Percentiles rank a stretch among this genome's conserved stretches.
phyloP scores from a whole-genome alignment of 2,329 filamentous ascomycete species.

The Rachicladosporium sp. region DNA sequence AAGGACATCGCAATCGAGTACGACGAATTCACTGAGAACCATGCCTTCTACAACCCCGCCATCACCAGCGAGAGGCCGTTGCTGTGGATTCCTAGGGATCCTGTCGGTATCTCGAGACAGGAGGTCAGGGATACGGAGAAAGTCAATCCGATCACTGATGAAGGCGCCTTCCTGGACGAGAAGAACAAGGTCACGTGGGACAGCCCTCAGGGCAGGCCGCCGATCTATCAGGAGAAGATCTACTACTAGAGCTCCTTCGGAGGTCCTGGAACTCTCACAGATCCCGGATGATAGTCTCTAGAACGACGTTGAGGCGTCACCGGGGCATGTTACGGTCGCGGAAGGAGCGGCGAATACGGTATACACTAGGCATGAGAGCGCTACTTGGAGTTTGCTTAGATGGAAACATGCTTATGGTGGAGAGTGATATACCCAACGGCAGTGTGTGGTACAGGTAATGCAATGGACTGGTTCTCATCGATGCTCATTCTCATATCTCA shows the following conservation, averaged over 20 bases:
- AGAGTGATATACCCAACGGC: too few species aligned
- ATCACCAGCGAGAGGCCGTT: constrained; percentile 51
- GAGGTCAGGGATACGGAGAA: constrained; percentile 61
- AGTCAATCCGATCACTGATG: constrained; percentile 69
- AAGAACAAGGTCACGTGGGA: constrained; percentile 55
- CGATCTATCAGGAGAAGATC: constrained; percentile 47
- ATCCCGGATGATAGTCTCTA: too few species aligned
- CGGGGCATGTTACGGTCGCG: background rate
- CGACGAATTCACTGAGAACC: constrained; percentile 45
- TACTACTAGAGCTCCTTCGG: constrained; percentile 29
- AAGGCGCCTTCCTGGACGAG: constrained; percentile 57
- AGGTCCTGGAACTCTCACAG: background rate
- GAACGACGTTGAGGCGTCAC: too few species aligned
- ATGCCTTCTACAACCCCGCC: constrained; percentile 65
- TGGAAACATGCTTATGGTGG: background rate
- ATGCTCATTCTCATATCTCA: background rate
- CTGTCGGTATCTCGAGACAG: constrained; percentile 60
- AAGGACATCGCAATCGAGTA: constrained; percentile 47
- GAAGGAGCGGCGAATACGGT: background rate
- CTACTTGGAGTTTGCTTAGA: background rate
- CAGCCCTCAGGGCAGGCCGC: constrained; percentile 42
- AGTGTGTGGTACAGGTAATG: too few species aligned
- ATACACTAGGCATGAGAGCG: background rate
- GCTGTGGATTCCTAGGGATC: constrained; percentile 76
- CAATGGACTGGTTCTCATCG: too few species aligned